Base-by-base conservation (phyloP, 2,329 filamentous ascomycete species). In the Sporothrix brunneoviolacea region DNA sequence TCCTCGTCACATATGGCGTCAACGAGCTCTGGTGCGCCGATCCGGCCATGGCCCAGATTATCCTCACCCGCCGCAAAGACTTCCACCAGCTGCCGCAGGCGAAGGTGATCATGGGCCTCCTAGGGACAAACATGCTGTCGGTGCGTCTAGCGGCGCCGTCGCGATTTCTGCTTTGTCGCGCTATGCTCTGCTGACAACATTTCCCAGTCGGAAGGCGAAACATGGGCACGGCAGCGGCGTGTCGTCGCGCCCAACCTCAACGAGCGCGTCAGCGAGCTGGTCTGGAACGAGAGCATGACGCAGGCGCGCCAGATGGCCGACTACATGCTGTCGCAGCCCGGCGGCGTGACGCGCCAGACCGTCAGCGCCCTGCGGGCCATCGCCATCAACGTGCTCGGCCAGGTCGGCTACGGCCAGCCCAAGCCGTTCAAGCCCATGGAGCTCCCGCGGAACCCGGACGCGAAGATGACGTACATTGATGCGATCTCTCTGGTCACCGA, bases 371-470 rank as follows among this genome's bases (percentile, higher is more conserved):
- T 68, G 9, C 62, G 63, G 9, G 56, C 56, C 32, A 53, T 70
- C 16, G 64, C 67, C 15, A 65, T 70, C 56, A 68, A 70, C 47
- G 66, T 70, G 3, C 59, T 70, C 9, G 63, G 62, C 4, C 47
- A 57, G 28, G 62, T 65, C 1, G 66, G 62, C 3, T 68, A 66
- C 50, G 62, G 62, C 30, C 58, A 65, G 43, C 55, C 58, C 12
- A 59, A 60, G 19, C 45, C 60, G 6, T 69, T 63, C 60, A 50
- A 58, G 9, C 60, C 62, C 2, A 47, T 58, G 10, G 45, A 52
- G n/a, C 51, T 59, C 18, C 54, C 55, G 24, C n/a, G 54, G 18
- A 40, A 59, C 21, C 53, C 55, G 4, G 16, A 39, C 3, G 55
- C 41, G 5, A 15, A 19, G 10, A 55, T 58, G 53, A 43, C 61